A percentile compares a stretch with the other conserved stretches of the same genome.
Conservation (phyloP, 495 filamentous ascomycete species). For the Penicillium silybi region DNA sequence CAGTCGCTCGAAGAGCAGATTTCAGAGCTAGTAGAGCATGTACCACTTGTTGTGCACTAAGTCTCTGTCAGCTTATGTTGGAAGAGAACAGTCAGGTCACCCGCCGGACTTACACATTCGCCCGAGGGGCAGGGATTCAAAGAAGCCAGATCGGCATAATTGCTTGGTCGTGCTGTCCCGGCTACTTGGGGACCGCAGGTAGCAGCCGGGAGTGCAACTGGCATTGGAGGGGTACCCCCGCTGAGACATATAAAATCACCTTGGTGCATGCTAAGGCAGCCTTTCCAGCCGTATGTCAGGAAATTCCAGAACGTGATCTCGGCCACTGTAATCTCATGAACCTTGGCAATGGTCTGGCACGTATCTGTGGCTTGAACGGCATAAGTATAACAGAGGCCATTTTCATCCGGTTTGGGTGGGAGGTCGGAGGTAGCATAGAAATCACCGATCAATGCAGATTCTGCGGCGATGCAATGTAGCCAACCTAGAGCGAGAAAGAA, state of each 20-base stretch:
- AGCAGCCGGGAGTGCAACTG: constrained; percentile 8
- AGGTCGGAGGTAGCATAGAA: background rate
- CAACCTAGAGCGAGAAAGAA: too few species aligned
- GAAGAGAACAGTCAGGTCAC: background rate
- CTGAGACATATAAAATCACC: constrained; percentile 12
- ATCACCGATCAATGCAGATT: too few species aligned
- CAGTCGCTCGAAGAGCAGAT: constrained; percentile 5
- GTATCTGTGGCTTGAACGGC: constrained; percentile 1
- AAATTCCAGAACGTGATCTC: constrained; percentile 15
- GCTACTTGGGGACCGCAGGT: constrained; percentile 21
- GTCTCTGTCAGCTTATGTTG: background rate
- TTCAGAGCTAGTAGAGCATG: constrained; percentile 9
- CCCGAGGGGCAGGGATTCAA: constrained; percentile 14
- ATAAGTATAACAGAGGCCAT: constrained; percentile 8
- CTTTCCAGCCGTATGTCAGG: constrained; percentile 7
- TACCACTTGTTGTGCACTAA: constrained; percentile 4
- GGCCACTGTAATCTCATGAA: background rate
- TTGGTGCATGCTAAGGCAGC: constrained; percentile 6
- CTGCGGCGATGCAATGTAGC: too few species aligned
- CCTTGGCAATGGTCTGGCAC: constrained; percentile 7
- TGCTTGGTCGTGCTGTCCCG: constrained; percentile 7
- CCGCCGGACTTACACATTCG: constrained; percentile 15
- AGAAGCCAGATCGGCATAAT: background rate
- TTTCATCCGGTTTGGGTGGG: background rate
- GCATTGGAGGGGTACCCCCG: constrained; percentile 11